A percentile compares a stretch with the other conserved stretches of the same genome.
phyloP scores from a whole-genome alignment of 179 eudicot genomes.

The Camellia oleifera region DNA sequence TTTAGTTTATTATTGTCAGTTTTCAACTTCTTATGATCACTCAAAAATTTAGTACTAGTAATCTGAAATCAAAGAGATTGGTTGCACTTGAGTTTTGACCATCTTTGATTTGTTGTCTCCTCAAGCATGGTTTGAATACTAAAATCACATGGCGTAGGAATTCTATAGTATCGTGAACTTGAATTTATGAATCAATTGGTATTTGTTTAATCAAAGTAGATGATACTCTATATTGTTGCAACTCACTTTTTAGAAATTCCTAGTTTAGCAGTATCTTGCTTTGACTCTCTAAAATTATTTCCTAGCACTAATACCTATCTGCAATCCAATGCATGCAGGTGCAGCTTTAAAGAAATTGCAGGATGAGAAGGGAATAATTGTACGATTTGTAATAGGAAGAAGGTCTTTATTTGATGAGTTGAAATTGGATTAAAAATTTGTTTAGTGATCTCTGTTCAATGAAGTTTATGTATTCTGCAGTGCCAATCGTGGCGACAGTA shows the following conservation, averaged over 20 bases:
- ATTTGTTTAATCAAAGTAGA: neutral
- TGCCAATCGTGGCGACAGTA: constrained; percentile 63
- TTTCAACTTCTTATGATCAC: neutral
- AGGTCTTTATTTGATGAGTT: constrained; percentile 49
- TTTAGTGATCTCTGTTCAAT: constrained; percentile 14
- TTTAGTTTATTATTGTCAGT: neutral
- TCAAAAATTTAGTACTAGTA: neutral
- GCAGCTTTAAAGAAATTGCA: constrained; percentile 55
- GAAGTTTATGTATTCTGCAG: constrained; percentile 46
- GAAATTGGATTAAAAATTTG: neutral
- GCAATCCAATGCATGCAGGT: constrained; percentile 43
- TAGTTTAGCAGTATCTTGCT: constrained; percentile 6
- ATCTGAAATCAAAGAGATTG: neutral
- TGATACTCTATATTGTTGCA: neutral
- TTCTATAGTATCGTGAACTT: neutral
- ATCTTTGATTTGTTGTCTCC: neutral
- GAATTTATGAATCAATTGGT: neutral
- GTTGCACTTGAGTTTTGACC: neutral
- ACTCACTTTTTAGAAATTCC: neutral
- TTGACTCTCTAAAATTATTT: neutral
- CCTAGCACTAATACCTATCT: neutral
- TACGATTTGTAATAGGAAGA: constrained; percentile 91
- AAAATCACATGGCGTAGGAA: neutral
- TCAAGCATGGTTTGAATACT: neutral
- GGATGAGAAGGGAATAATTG: constrained; percentile 73